Evolutionary conservation across 225 moss, liverwort and hornwort species (phyloP), one percentile per base, ranked within the genome.

Genomic region (Marchantia paleacea): DNA sequence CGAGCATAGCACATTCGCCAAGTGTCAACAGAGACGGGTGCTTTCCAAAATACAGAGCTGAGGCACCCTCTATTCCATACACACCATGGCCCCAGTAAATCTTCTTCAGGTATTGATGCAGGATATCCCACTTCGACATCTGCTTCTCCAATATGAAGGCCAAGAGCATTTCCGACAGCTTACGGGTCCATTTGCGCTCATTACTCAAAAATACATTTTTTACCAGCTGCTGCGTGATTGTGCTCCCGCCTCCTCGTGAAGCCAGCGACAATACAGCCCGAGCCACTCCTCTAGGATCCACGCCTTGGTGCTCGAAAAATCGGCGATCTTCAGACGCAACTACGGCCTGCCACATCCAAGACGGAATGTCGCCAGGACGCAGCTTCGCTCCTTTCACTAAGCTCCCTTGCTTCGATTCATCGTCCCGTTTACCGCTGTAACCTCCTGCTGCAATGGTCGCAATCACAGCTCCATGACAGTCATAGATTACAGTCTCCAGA

Each of bases 41-140:
- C 85, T 99, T 99, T 76, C 93, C 97, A 82, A 99, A 93, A 84
- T 99, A 99, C 29, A 99, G 87, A 12, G 97, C 95, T 53, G 97
- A 87, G 83, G 97, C 97, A 85, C 88, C 91, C 85, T 95, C 92
- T 81, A 99, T 86, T 78, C 97, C 97, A 81, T 99, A 95, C 39
- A 95, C 93, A 81, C 95, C 95, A 84, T 99, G 97, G 61, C 97
- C 97, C 95, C 93, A 99, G 83, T 99, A 99, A 81, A 99, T 99
- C 93, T 94, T 95, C 68, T 95, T 94, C 77, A 99, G 80, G 86
- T 99, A 99, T 78, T 85, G 86, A 90, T 92, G 88, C 69, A 99
- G 75, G 78, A 99, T 95, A 79, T 99, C 97, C 97, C 97, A 99
- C 72, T 99, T 99, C 31, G 95, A 89, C 89, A 95, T 87, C 78